Evolutionary conservation across 805 yeast species (phyloP).

Genomic region (Starmerella potacharoeniae): DNA sequence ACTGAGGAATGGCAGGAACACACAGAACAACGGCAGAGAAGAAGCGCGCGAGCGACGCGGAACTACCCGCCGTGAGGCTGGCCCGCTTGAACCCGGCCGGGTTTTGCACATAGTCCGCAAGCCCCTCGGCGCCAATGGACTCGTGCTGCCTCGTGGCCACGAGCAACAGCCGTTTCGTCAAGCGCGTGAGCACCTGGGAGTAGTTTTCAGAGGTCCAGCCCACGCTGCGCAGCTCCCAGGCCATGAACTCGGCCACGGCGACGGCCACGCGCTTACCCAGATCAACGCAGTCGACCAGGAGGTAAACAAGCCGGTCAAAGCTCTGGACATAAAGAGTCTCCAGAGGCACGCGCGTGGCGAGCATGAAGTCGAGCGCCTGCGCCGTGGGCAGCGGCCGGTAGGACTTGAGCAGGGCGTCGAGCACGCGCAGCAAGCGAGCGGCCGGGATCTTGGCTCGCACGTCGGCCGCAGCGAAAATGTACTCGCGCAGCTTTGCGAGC

Average conservation of each 20-base stretch:
- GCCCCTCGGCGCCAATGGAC: constrained; percentile 26
- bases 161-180: constrained; percentile 35
- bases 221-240: constrained; percentile 1
- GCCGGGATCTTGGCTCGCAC: constrained; percentile 16
- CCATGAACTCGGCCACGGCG: constrained; percentile 3
- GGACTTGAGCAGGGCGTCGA: not conserved
- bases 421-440: not conserved
- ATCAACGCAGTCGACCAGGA: constrained; percentile 16
- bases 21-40: constrained; percentile 39
- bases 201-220: constrained; percentile 18
- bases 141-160: constrained; percentile 28
- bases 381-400: constrained; percentile 9
- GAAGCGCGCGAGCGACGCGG: constrained; percentile 33
- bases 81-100: constrained; percentile 11
- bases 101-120: constrained; percentile 19
- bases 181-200: constrained; percentile 3
- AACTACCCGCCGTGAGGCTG: constrained; percentile 24
- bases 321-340: constrained; percentile 9
- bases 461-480: constrained; percentile 5
- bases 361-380: constrained; percentile 11
- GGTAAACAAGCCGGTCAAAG: constrained; percentile 18
- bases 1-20: constrained; percentile 43
- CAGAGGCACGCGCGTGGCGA: constrained; percentile 7
- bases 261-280: constrained; percentile 9
- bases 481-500: not conserved